Conservation (phyloP, 768 basidiomycete genomes). For the Leucocoprinus leucothites region DNA sequence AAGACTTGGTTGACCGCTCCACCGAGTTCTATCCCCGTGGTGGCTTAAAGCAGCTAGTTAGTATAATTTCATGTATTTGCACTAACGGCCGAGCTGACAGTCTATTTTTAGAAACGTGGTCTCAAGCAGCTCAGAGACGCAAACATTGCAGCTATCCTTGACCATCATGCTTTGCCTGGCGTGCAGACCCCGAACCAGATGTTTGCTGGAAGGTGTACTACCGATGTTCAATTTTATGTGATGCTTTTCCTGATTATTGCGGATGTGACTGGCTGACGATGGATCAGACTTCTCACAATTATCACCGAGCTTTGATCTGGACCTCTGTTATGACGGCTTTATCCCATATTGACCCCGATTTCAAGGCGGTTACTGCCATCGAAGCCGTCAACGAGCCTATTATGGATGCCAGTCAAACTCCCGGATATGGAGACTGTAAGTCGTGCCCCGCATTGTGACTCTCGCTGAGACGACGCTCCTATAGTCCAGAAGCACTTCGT, state of each 20-base stretch:
- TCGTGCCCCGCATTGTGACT: too few relatives aligned
- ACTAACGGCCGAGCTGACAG: too few relatives aligned
- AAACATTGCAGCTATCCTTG: slow-evolving; percentile 63
- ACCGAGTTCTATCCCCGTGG: slow-evolving; percentile 68
- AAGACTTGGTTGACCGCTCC: slow-evolving; percentile 59
- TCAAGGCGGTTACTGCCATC: slow-evolving; percentile 63
- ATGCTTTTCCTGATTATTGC: not conserved
- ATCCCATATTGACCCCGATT: slow-evolving; percentile 65
- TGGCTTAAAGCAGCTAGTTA: slow-evolving; percentile 62
- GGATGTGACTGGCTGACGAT: not conserved
- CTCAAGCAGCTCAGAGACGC: slow-evolving; percentile 56
- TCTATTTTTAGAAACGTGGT: slow-evolving; percentile 63
- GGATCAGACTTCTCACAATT: slow-evolving; percentile 63
- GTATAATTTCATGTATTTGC: too few relatives aligned
- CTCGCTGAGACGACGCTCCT: too few relatives aligned
- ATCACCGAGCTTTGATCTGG: slow-evolving; percentile 78
- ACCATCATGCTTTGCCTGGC: slow-evolving; percentile 70
- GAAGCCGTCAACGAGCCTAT: slow-evolving; percentile 80
- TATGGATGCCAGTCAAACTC: slow-evolving; percentile 66
- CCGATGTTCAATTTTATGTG: slow-evolving; percentile 72
- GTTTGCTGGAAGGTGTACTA: slow-evolving; percentile 73
- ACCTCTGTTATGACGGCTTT: slow-evolving; percentile 75
- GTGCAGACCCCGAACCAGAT: slow-evolving; percentile 57
- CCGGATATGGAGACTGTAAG: slow-evolving; percentile 69
- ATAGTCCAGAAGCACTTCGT: slow-evolving; percentile 73